These are phyloP conservation scores for Ceratocystis cacaofunesta DNA, from an alignment of 2,329 filamentous ascomycete species.

Conservation along the genomic window DNA sequence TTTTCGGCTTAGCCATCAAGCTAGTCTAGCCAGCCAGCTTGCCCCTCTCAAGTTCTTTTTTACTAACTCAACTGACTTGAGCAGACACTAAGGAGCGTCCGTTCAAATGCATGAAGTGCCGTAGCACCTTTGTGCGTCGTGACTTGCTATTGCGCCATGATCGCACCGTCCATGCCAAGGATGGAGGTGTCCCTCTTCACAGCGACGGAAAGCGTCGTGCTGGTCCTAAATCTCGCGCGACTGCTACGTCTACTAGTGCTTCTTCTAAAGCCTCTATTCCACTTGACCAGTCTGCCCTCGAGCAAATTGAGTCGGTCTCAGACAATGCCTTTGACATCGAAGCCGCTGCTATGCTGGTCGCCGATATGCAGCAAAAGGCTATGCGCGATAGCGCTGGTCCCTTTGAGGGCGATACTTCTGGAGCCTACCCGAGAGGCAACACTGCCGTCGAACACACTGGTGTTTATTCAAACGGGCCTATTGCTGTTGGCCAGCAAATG, in stretches of 20 bases:
- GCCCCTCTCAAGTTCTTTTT: background rate
- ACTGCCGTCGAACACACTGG: slow-evolving; percentile 64
- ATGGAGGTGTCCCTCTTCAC: slow-evolving; percentile 83
- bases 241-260: slow-evolving; percentile 32
- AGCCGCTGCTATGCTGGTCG: slow-evolving; percentile 95
- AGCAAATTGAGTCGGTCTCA: slow-evolving; percentile 73
- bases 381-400: slow-evolving; percentile 44
- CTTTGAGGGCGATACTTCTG: slow-evolving; percentile 43
- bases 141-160: slow-evolving; percentile 94
- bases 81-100: slow-evolving; percentile 95
- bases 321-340: slow-evolving; percentile 92
- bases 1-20: slow-evolving; percentile 1
- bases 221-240: slow-evolving; percentile 47
- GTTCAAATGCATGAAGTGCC: slow-evolving; percentile 97
- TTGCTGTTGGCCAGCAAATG: slow-evolving; percentile 57
- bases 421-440: slow-evolving; percentile 54
- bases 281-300: slow-evolving; percentile 71
- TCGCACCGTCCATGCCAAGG: slow-evolving; percentile 95
- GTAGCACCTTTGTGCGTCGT: slow-evolving; percentile 94
- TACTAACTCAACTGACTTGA: slow-evolving; percentile 12
- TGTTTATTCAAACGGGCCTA: slow-evolving; percentile 61
- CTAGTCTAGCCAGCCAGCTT: background rate
- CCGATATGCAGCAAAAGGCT: slow-evolving; percentile 90
- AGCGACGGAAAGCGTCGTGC: slow-evolving; percentile 84
- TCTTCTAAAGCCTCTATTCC: slow-evolving; percentile 65